Evolutionary conservation across 2,329 filamentous ascomycete species (phyloP).

Genomic region (Cercospora berteroae): DNA sequence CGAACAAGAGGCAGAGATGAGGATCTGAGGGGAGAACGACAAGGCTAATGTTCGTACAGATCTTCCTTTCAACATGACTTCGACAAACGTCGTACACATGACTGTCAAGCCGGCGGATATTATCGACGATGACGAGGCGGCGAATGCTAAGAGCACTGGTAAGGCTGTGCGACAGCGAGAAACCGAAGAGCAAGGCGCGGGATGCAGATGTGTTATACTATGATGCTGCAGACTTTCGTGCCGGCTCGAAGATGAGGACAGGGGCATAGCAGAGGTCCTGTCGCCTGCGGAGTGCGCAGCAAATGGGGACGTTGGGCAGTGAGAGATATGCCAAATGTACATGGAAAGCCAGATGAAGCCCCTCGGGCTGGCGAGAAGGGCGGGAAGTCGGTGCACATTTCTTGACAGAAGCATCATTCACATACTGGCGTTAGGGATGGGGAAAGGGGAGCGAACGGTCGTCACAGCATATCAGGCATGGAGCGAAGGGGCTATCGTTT

Average conservation of each 20-base stretch:
- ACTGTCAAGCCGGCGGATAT: constrained; percentile 82
- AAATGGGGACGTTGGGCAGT: not conserved
- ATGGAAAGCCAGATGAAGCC: not conserved
- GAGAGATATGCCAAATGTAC: not conserved
- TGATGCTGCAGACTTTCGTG: constrained; percentile 14
- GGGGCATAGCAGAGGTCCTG: not conserved
- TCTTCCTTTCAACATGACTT: constrained; percentile 71
- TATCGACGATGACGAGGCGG: constrained; percentile 70
- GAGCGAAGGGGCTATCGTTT: not conserved
- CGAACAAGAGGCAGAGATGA: constrained; percentile 65
- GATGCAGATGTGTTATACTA: constrained; percentile 65
- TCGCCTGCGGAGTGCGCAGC: not conserved
- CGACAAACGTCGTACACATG: constrained; percentile 90
- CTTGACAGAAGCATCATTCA: not conserved
- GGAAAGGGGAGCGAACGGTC: not conserved
- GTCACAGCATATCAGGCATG: not conserved
- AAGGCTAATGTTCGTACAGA: not conserved
- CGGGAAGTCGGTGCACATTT: not conserved
- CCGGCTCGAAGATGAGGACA: no score
- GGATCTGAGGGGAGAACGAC: constrained; percentile 68
- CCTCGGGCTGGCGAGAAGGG: not conserved
- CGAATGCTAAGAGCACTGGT: constrained; percentile 63
- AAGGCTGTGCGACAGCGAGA: constrained; percentile 51
- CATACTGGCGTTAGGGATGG: not conserved
- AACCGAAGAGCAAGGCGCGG: constrained; percentile 56